Conservation (phyloP, 192 early-diverging fungal genomes). For the Coemansia asiatica region DNA sequence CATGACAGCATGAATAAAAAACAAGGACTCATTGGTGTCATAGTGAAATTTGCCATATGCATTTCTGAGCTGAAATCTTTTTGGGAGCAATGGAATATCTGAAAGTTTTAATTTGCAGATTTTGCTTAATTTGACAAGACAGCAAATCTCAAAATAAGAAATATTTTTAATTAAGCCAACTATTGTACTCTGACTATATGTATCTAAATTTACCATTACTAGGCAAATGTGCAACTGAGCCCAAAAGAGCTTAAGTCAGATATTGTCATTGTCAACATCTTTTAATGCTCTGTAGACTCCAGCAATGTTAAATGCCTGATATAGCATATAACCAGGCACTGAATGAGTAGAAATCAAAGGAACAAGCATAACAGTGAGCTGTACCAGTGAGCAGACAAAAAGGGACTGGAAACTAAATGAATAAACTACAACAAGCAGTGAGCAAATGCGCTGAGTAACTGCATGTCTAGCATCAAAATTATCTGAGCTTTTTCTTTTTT, state of each 20-base stretch:
- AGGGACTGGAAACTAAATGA: background rate
- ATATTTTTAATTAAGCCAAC: background rate
- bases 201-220: background rate
- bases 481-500: background rate
- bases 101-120: slow-evolving; percentile 11
- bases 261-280: background rate
- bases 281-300: background rate
- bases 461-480: background rate
- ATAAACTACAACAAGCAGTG: slow-evolving; percentile 10
- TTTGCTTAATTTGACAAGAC: background rate
- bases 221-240: background rate
- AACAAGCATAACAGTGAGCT: background rate
- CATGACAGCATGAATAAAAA: slow-evolving; percentile 37
- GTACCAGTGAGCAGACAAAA: background rate
- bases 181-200: background rate
- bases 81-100: slow-evolving; percentile 19
- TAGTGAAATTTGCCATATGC: slow-evolving; percentile 22
- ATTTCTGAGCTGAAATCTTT: background rate
- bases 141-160: background rate
- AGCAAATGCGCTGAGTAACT: background rate
- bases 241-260: background rate
- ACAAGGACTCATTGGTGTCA: slow-evolving; percentile 29
- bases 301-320: background rate
- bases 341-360: background rate
- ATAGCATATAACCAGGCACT: background rate